A percentile compares a stretch with the other conserved stretches of the same genome.
Conservation (phyloP, 2,329 filamentous ascomycete genomes). For the Ophiostoma triangulosporum region DNA sequence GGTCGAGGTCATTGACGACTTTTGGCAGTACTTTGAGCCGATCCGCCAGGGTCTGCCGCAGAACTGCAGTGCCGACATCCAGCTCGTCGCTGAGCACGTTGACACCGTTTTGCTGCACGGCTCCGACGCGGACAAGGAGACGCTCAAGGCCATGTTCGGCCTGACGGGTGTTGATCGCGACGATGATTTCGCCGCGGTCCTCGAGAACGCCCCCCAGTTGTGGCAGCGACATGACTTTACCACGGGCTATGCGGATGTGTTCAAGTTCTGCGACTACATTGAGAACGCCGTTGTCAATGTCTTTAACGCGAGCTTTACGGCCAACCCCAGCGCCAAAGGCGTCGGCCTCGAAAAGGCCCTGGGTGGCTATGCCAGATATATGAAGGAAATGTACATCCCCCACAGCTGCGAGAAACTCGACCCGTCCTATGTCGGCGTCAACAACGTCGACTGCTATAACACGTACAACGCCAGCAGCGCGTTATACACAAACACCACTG, state of each 20-base stretch:
- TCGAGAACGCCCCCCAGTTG: constrained; percentile 41
- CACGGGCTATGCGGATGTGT: constrained; percentile 33
- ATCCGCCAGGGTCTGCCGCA: constrained; percentile 38
- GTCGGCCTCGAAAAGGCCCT: constrained; percentile 37
- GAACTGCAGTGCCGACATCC: constrained; percentile 42
- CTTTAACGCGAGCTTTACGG: constrained; percentile 26
- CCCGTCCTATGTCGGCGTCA: constrained; percentile 19
- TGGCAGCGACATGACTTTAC: constrained; percentile 43
- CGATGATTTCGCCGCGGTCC: constrained; percentile 31
- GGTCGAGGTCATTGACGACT: constrained; percentile 36
- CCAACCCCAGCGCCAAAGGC: constrained; percentile 30
- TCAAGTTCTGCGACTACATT: constrained; percentile 34
- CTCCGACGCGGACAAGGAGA: constrained; percentile 25
- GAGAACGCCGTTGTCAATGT: constrained; percentile 27
- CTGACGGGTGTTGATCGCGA: constrained; percentile 30
- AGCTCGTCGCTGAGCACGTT: constrained; percentile 36
- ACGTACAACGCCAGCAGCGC: constrained; percentile 31
- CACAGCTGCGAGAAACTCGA: constrained; percentile 30
- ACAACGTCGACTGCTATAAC: constrained; percentile 34
- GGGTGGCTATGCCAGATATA: constrained; percentile 36
- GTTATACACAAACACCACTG: constrained; percentile 24
- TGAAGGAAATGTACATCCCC: constrained; percentile 28
- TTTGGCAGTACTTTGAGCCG: constrained; percentile 43
- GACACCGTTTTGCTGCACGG: constrained; percentile 30
- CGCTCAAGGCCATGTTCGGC: constrained; percentile 37